Conservation (phyloP, 78 protist genomes). For the Blattamonas nauphoetae region DNA sequence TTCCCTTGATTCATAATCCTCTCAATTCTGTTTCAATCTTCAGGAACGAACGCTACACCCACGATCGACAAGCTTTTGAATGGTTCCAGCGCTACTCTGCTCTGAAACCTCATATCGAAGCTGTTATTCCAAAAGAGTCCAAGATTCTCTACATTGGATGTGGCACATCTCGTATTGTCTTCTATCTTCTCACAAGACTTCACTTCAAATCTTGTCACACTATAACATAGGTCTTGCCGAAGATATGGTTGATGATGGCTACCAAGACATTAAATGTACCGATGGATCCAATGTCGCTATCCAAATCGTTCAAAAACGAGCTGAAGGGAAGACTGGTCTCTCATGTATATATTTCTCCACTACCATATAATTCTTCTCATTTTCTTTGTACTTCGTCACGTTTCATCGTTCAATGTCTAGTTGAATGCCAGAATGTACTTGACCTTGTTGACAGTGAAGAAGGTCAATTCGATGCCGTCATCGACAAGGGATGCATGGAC, state of each 20-base stretch:
- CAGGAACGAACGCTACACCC: neutral
- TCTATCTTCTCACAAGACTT: neutral
- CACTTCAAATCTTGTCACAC: neutral
- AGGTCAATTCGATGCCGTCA: constrained; percentile 21
- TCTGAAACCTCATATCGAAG: neutral
- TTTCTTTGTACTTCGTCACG: too few species aligned
- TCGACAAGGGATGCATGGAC: constrained; percentile 27
- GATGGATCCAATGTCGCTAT: neutral
- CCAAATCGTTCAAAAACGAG: neutral
- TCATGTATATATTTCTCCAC: neutral
- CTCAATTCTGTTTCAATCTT: neutral
- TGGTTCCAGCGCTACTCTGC: neutral
- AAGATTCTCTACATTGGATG: neutral
- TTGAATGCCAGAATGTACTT: neutral
- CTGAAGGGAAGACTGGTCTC: neutral
- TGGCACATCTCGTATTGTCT: neutral
- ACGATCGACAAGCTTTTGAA: neutral
- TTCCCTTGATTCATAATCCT: neutral
- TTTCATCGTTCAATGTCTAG: too few species aligned
- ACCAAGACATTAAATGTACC: neutral
- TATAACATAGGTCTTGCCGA: neutral
- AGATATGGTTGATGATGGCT: neutral
- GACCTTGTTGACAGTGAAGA: neutral
- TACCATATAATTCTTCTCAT: too few species aligned
- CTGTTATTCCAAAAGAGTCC: neutral